phyloP scores from a whole-genome alignment of 169 alveolate species.

The Plasmodium sp. region DNA sequence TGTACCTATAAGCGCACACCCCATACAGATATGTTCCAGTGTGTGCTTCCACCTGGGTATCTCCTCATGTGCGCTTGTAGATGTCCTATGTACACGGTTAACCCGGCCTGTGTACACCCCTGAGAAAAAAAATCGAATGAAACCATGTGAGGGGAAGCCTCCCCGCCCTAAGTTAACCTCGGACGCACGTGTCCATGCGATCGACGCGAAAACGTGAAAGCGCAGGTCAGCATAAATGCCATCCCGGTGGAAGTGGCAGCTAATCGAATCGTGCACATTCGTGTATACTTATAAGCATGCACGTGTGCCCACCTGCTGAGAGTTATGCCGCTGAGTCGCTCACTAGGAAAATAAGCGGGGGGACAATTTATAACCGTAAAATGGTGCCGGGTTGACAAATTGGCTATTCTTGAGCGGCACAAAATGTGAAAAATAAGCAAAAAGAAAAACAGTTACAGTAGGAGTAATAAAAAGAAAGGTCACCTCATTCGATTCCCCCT shows the following conservation, averaged over 20 bases:
- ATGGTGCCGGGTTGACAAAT: not conserved
- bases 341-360: not conserved
- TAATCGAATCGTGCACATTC: not conserved
- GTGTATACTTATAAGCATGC: conserved; percentile 5
- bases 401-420: not conserved
- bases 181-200: not conserved
- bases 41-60: not conserved
- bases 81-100: not conserved
- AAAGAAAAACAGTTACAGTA: not conserved
- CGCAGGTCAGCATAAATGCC: not conserved
- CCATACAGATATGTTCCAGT: not conserved
- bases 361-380: not conserved
- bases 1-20: not conserved
- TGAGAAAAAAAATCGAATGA: not conserved
- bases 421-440: not conserved
- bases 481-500: not conserved
- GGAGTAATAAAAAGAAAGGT: not conserved
- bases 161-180: not conserved
- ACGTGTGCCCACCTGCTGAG: not conserved
- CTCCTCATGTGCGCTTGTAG: not conserved
- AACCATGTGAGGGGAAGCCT: not conserved
- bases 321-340: not conserved
- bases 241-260: not conserved
- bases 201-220: not conserved
- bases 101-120: not conserved